Percentiles rank a stretch among this genome's conserved stretches.
These are phyloP conservation scores for Russula foetens DNA, from an alignment of 768 basidiomycete genomes.

Conservation along the genomic window DNA sequence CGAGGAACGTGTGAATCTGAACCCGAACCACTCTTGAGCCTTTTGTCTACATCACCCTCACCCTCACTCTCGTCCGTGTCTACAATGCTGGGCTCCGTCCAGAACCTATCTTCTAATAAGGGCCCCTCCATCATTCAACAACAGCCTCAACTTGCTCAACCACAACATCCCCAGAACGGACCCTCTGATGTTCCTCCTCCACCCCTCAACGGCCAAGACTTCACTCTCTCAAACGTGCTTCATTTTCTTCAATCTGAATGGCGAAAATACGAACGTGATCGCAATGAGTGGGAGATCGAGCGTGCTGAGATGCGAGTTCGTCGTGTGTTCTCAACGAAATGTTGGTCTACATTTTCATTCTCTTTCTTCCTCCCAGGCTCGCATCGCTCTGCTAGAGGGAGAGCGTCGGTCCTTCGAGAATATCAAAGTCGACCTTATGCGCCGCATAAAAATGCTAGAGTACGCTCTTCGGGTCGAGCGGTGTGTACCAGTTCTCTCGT, in stretches of 20 bases:
- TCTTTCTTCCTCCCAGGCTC: constrained; percentile 48
- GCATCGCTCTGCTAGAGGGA: constrained; percentile 95
- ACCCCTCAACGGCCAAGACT: constrained; percentile 85
- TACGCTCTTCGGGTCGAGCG: constrained; percentile 95
- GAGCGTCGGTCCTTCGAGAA: constrained; percentile 97
- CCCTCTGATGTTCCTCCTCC: constrained; percentile 54
- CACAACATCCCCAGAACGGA: constrained; percentile 45
- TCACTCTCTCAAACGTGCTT: constrained; percentile 87
- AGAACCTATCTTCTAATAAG: constrained; percentile 30
- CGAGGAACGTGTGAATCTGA: neutral
- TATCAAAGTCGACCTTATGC: constrained; percentile 89
- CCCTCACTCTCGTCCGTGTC: constrained; percentile 26
- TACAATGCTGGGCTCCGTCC: constrained; percentile 63
- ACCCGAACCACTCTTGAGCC: neutral
- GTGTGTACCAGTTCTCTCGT: constrained; percentile 39
- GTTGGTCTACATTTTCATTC: constrained; percentile 22
- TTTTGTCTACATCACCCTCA: neutral
- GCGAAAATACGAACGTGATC: constrained; percentile 94
- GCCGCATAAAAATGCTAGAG: constrained; percentile 98
- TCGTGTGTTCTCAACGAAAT: constrained; percentile 20
- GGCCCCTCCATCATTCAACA: constrained; percentile 38
- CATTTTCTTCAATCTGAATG: constrained; percentile 99
- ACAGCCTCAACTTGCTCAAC: constrained; percentile 43
- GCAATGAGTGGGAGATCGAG: constrained; percentile 99
- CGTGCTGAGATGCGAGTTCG: constrained; percentile 96